Base-by-base conservation (phyloP, 2,329 filamentous ascomycete genomes). In the Diaporthe caulivora region DNA sequence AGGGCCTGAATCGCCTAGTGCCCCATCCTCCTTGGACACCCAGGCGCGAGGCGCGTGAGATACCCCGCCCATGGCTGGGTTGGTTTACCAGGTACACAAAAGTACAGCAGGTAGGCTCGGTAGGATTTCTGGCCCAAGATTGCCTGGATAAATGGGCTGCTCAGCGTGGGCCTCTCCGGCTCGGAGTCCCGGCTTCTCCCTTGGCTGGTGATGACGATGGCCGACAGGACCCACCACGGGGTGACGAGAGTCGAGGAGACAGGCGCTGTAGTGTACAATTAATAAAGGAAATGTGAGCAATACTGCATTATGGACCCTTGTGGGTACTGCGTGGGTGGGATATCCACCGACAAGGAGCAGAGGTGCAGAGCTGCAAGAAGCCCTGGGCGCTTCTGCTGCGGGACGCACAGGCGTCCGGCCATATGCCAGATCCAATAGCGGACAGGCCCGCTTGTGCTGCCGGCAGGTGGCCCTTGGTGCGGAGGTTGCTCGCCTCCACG, bases 351-450 rank as follows among this genome's bases (percentile, higher is more conserved):
- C 69, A 51, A 51, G 49, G 24, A 54, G 72, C 60, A 67, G 31
- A 72, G 70, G 24, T 60, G 72, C 60, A 67, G 31, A 72, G 70
- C 72, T 74, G 68, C 72, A 74, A 60, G 72, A 71, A 71, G 72
- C 72, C 70, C 72, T 71, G 72, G 72, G 58, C 69, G 72, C 69
- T 26, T 68, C 72, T 74, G 64, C 60, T 69, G 58, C 70, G 58
- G 65, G 49, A 74, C 68, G 54, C 68, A 71, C 44, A 71, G 69
- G 44, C 69, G 53, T 64, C 55, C 62, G 47, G 37, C 62, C 57
- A 53, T 65, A 68, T 68, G 72, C 60, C 55, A 57, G 57, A 72
- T 57, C 53, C 72, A 55, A 72, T 71, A 70, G 49, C 68, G 72
- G 53, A 72, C 51, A 57, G 60, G 72, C 72, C 72, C 72, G 69